Evolutionary conservation across 345 rosid species (phyloP).

Genomic region (Mallotus nudiflorus): DNA sequence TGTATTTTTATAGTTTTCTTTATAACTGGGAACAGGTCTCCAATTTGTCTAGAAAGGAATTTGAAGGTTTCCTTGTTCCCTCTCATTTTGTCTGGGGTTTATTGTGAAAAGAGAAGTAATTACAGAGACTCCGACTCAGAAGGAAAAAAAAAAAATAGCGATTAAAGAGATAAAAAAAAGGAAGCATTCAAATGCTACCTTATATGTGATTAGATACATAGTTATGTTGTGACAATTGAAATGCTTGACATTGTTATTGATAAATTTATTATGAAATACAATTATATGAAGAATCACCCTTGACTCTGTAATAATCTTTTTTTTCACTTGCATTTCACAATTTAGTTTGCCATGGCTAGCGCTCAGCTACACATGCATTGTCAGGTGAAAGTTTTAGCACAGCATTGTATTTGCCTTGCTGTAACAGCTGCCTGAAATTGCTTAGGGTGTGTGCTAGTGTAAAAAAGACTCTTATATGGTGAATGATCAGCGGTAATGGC

Average conservation of each 20-base stretch:
- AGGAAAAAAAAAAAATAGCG: background rate
- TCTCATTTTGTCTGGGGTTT: conserved; percentile 40
- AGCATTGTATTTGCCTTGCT: background rate
- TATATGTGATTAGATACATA: conserved; percentile 43
- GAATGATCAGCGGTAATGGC: no score
- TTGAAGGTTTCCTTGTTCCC: conserved; percentile 37
- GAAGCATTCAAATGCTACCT: conserved; percentile 36
- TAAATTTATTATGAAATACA: conserved; percentile 38
- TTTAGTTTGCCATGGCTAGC: background rate
- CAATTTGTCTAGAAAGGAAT: conserved; percentile 27
- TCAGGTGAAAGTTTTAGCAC: background rate
- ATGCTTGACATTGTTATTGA: conserved; percentile 41
- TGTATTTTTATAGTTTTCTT: conserved; percentile 21
- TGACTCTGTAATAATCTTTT: conserved; percentile 25
- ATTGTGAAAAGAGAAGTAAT: conserved; percentile 26
- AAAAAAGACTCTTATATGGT: no score
- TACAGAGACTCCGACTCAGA: conserved; percentile 36
- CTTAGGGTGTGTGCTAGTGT: background rate
- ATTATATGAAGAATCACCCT: conserved; percentile 27
- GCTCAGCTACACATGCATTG: background rate
- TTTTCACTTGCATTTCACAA: background rate
- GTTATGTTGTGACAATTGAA: conserved; percentile 41
- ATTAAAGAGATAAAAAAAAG: background rate
- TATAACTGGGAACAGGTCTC: conserved; percentile 39
- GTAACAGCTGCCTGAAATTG: background rate